Conservation (phyloP, 257 asterid genomes). For the Solanum gandarillasii region DNA sequence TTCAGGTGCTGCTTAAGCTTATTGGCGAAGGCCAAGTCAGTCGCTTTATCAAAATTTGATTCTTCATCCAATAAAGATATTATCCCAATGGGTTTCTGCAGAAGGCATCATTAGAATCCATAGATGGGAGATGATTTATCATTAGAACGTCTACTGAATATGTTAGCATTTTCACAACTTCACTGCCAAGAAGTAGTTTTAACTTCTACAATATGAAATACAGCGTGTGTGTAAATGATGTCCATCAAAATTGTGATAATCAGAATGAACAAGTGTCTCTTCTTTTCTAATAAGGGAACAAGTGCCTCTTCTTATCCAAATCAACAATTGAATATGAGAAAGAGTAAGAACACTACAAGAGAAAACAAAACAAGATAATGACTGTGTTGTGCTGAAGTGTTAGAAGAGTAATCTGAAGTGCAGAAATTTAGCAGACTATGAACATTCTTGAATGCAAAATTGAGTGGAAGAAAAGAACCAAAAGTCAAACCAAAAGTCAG, state of each 20-base stretch:
- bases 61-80: conserved; percentile 80
- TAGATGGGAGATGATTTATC: background rate
- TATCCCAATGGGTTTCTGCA: conserved; percentile 77
- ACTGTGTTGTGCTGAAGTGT: background rate
- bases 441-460: background rate
- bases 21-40: conserved; percentile 48
- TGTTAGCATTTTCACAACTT: background rate
- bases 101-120: background rate
- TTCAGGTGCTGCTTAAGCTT: conserved; percentile 73
- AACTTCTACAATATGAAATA: background rate
- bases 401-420: background rate
- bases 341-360: background rate
- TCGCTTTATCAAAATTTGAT: conserved; percentile 67
- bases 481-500: conserved; percentile 1
- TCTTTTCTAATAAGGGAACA: background rate
- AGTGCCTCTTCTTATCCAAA: background rate
- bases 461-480: background rate
- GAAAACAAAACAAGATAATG: background rate
- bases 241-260: background rate
- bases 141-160: background rate
- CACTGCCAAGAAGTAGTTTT: background rate
- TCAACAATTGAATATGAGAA: background rate
- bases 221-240: background rate
- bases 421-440: background rate
- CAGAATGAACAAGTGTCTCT: background rate